phyloP scores from a whole-genome alignment of 106 monocot species.

The Dactylorhiza incarnata region DNA sequence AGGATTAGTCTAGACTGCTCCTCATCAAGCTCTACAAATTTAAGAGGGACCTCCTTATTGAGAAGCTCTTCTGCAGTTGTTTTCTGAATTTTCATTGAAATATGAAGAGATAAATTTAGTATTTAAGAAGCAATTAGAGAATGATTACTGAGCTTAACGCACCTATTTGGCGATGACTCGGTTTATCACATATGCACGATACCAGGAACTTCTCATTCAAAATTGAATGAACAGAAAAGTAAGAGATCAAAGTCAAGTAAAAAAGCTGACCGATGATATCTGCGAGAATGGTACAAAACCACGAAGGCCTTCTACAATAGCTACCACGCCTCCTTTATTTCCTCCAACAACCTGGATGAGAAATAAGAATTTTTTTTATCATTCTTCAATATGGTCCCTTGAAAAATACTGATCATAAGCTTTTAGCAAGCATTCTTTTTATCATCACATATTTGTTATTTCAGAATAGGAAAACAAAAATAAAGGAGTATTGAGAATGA shows the following conservation, averaged over 20 bases:
- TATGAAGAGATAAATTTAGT: not conserved
- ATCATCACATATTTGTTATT: too few relatives aligned
- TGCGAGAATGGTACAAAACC: constrained; percentile 97
- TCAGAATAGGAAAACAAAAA: too few relatives aligned
- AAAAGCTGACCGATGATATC: constrained; percentile 55
- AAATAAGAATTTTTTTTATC: not conserved
- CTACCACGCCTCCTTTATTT: constrained; percentile 91
- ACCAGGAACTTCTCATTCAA: not conserved
- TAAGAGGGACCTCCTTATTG: constrained; percentile 72
- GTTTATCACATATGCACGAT: not conserved
- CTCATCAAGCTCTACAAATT: constrained; percentile 88
- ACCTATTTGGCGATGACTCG: not conserved
- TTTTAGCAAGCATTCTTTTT: too few relatives aligned
- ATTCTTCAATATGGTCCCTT: too few relatives aligned
- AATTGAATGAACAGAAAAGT: not conserved
- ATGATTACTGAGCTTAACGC: not conserved
- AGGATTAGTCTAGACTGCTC: constrained; percentile 88
- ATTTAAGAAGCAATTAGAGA: not conserved
- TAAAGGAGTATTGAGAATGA: too few relatives aligned
- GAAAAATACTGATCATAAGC: too few relatives aligned
- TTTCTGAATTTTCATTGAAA: constrained; percentile 36
- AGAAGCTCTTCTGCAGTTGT: constrained; percentile 78
- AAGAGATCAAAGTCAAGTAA: not conserved
- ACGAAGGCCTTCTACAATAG: constrained; percentile 78
- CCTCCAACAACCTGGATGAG: constrained; percentile 64